Base-by-base conservation (phyloP, 345 rosid species). In the Brassica cretica region DNA sequence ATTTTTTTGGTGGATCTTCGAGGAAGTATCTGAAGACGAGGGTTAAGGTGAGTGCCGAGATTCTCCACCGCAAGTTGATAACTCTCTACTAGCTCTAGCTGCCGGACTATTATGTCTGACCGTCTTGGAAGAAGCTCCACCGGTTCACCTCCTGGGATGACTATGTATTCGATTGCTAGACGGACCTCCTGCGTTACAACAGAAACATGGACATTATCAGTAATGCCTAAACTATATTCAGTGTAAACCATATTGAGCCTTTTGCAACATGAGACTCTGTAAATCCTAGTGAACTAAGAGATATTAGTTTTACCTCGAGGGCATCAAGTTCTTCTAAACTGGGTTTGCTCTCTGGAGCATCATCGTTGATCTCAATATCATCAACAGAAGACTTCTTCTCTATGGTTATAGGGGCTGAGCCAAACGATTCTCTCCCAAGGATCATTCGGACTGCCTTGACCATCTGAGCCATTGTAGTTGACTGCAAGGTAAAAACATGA, bases 291-390 rank as follows among this genome's bases (percentile, higher is more conserved):
- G n/a, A n/a, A n/a, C n/a, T 41, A 66, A 71, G 32, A 71, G 66
- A 27, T 49, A 64, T 1, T 49, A 29, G 59, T 64, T 14, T 62
- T 64, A 91, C 98, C 98, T 94, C 98, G 67, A 95, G 84, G 59
- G 99, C 99, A 85, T 95, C 98, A 4, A 95, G 91, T 86, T 95
- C 99, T 88, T 95, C 99, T 55, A 95, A 81, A 71, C 94, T 88
- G 6, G 98, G 98, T 80, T 89, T 91, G 81, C 88, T 81, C 81
- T 86, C 84, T 0, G 98, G 98, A n/a, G 95, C 88, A 82, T 92
- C 98, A 64, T 87, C 96, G 80, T 88, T 88, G 65, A 92, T 86
- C 84, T 91, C 93, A n/a, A 92, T 85, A 80, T 89, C 93, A 14
- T 61, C 70, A 75, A 76, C 25, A 51, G 88, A 78, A 63, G 44